Conservation (phyloP, 768 basidiomycete genomes). For the Agaricus blazei region DNA sequence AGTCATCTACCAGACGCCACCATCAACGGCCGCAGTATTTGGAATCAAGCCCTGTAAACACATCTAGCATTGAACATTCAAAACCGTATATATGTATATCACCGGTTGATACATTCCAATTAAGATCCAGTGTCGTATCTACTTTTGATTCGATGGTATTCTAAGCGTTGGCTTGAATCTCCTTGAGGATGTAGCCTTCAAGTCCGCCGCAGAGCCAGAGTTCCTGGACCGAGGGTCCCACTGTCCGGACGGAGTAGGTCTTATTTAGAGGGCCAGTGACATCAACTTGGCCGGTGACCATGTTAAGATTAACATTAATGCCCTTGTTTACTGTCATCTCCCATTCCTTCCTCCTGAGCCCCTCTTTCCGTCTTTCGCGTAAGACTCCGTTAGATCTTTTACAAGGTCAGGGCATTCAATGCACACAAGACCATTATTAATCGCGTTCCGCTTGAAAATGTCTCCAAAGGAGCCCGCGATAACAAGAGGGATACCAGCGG, state of each 20-base stretch:
- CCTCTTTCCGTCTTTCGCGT: constrained; percentile 68
- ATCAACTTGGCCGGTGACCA: constrained; percentile 64
- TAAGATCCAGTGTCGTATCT: not conserved
- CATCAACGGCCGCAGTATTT: constrained; percentile 44
- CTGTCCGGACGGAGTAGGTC: constrained; percentile 63
- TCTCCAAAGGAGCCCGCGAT: constrained; percentile 99
- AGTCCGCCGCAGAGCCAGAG: constrained; percentile 94
- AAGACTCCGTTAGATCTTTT: constrained; percentile 69
- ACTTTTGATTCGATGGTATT: not conserved
- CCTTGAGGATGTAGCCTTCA: constrained; percentile 86
- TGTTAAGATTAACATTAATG: constrained; percentile 58
- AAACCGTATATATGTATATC: constrained; percentile 1
- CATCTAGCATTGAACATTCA: not conserved
- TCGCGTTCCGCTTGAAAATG: constrained; percentile 98
- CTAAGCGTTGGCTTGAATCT: constrained; percentile 39
- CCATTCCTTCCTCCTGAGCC: constrained; percentile 77
- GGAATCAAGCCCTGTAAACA: constrained; percentile 47
- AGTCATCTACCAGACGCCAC: constrained; percentile 17
- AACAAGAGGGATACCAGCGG: constrained; percentile 89
- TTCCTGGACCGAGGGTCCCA: constrained; percentile 95
- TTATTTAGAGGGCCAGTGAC: constrained; percentile 44
- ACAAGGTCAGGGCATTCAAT: constrained; percentile 90
- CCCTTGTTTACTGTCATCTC: constrained; percentile 81
- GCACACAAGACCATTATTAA: constrained; percentile 97
- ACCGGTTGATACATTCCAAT: not conserved